phyloP scores from a whole-genome alignment of 2,329 filamentous ascomycete genomes.

The Beauveria bassiana region DNA sequence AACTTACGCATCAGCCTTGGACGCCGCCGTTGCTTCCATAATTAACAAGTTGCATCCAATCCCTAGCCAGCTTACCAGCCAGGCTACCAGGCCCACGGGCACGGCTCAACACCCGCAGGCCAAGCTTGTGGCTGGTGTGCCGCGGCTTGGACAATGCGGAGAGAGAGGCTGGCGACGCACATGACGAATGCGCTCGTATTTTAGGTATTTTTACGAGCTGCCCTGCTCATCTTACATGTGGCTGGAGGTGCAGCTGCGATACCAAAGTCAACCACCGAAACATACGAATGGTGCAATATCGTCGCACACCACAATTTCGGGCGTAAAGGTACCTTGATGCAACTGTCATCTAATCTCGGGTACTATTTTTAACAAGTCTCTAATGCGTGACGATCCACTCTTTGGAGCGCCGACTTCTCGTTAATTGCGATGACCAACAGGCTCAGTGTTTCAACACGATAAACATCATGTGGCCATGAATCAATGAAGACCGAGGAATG shows the following conservation, averaged over 20 bases:
- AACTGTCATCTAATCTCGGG: too few relatives aligned
- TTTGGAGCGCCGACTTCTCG: too few relatives aligned
- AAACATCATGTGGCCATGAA: too few relatives aligned
- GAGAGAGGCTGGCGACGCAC: neutral
- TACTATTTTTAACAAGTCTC: too few relatives aligned
- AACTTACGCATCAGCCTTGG: neutral
- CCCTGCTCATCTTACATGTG: slow-evolving; percentile 16
- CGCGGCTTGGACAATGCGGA: neutral
- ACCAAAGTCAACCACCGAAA: too few relatives aligned
- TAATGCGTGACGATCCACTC: too few relatives aligned
- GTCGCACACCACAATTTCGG: neutral
- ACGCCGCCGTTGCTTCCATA: neutral
- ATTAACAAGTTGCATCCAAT: neutral
- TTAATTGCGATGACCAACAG: too few relatives aligned
- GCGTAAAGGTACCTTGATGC: too few relatives aligned
- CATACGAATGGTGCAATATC: too few relatives aligned
- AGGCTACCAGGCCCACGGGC: neutral
- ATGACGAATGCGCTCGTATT: slow-evolving; percentile 5
- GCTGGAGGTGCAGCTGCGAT: neutral
- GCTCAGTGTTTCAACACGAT: too few relatives aligned
- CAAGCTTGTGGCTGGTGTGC: neutral
- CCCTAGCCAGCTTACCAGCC: neutral
- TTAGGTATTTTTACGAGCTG: neutral
- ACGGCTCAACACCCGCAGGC: neutral
- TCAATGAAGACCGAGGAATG: too few relatives aligned